phyloP scores from a whole-genome alignment of 2,329 filamentous ascomycete genomes.

The Xylaria multiplex region DNA sequence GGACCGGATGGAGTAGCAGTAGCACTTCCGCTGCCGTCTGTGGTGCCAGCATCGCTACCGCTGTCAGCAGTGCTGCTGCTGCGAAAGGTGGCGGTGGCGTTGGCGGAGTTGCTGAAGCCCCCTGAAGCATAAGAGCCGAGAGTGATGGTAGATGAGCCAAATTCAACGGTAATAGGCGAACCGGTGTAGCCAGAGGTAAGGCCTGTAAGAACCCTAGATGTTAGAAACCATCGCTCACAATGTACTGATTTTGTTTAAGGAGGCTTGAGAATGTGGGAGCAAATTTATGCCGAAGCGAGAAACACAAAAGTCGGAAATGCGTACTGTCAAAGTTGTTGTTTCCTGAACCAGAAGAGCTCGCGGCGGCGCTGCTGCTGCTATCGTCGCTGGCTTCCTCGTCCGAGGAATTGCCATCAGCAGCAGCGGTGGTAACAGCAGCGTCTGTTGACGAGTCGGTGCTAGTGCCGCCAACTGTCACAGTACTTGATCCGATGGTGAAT shows the following conservation, averaged over 20 bases:
- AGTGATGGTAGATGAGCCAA: conserved; percentile 29
- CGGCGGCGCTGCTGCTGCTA: neutral
- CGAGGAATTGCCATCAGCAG: conserved; percentile 3
- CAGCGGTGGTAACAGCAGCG: neutral
- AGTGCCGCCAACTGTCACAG: conserved; percentile 24
- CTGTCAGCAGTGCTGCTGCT: neutral
- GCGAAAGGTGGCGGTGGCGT: conserved; percentile 28
- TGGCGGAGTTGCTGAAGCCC: conserved; percentile 37
- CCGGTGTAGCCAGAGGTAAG: conserved; percentile 30
- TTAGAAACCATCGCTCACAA: neutral
- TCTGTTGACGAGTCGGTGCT: conserved; percentile 18
- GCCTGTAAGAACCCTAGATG: neutral
- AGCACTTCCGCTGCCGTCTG: neutral
- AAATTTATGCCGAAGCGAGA: neutral
- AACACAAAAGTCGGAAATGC: neutral
- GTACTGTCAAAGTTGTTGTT: conserved; percentile 8
- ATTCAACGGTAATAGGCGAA: conserved; percentile 29
- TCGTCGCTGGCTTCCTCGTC: conserved; percentile 6
- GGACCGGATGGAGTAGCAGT: conserved; percentile 39
- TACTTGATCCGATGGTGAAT: conserved; percentile 30
- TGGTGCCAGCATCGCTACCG: neutral
- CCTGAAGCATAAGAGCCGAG: conserved; percentile 28
- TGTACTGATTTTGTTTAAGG: neutral
- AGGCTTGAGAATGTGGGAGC: neutral
- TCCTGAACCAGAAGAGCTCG: neutral